Base-by-base conservation (phyloP, 2,329 filamentous ascomycete species). In the Paraphoma chrysanthemicola region DNA sequence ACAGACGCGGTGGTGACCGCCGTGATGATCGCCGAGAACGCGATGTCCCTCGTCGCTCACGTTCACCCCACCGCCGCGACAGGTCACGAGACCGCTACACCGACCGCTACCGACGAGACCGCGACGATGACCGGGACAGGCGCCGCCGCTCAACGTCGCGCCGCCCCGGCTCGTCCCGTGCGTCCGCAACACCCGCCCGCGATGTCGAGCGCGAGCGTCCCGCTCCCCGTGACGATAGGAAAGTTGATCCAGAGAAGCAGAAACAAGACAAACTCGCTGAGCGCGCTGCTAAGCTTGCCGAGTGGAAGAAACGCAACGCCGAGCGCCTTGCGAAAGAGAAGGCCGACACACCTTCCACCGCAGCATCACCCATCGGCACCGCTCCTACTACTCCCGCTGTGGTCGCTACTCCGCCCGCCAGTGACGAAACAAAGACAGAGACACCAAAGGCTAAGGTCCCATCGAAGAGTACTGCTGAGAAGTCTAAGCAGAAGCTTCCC, bases 401-500 rank as follows among this genome's bases (percentile, higher is more conserved):
- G 51, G 86, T 79, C 52, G 54, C 67, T 11, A 63, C 63, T 12
- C 60, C 67, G 6, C 60, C 71, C 29, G 56, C 64, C 6, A 51
- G 64, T 31, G 62, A 64, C 48, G 17, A 39, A 36, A 14, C 14
- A 48, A 57, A 69, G 36, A 79, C 85, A 31, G 83, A 88, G 9
- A 81, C 86, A 9, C 77, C 82, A 70, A 83, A 88, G 59, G 90
- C 90, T 67, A 96, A 95, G 75, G 94, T 95, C 68, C 90, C 96
- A 67, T 90, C 91, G 5, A 96, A 96, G 76, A 89, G 88, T 17
- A 93, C 95, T 65, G 89, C 87, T 41, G 96, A 94, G 76, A 95
- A 91, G 74, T 85, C 89, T 17, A 85, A 88, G 42, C 83, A 51
- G 79, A 85, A 70, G 77, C 85, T 64, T 50, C 60, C 59, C 46